Evolutionary conservation across 768 basidiomycete species (phyloP).

Genomic region (Suillus placidus): DNA sequence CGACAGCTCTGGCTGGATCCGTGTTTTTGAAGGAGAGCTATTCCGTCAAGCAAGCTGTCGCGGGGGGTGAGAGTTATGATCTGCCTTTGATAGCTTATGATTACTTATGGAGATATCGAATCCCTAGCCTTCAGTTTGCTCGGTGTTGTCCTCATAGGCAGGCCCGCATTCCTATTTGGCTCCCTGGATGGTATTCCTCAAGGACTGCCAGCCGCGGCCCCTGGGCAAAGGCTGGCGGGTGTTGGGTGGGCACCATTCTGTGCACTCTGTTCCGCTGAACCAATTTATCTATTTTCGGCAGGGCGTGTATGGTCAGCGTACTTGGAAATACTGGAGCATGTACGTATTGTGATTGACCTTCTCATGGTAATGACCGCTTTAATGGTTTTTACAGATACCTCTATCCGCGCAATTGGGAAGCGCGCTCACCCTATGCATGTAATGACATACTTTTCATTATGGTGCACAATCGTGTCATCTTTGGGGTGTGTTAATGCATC

Average conservation of each 20-base stretch:
- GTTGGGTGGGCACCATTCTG: conserved; percentile 45
- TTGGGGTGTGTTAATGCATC: background rate
- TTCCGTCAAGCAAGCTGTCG: conserved; percentile 55
- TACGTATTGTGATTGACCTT: conserved; percentile 36
- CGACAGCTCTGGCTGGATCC: conserved; percentile 62
- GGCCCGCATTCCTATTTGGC: conserved; percentile 77
- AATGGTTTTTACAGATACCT: conserved; percentile 39
- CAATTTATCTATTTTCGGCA: conserved; percentile 36
- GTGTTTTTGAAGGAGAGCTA: conserved; percentile 67
- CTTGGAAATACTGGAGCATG: conserved; percentile 69
- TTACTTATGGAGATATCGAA: background rate
- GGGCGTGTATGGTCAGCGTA: conserved; percentile 51
- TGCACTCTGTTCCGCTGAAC: background rate
- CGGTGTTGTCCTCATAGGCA: conserved; percentile 81
- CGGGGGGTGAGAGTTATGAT: conserved; percentile 41
- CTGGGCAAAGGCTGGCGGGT: conserved; percentile 52
- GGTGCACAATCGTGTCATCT: conserved; percentile 43
- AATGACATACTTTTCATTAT: conserved; percentile 64
- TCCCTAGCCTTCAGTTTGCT: conserved; percentile 61
- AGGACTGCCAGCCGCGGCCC: conserved; percentile 22
- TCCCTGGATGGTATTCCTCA: conserved; percentile 13
- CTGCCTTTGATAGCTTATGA: background rate
- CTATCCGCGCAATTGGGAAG: conserved; percentile 71
- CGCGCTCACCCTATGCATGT: conserved; percentile 76
- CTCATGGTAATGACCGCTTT: background rate